Base-by-base conservation (phyloP, 164 flowering plant genomes). In the Brasenia schreberi region DNA sequence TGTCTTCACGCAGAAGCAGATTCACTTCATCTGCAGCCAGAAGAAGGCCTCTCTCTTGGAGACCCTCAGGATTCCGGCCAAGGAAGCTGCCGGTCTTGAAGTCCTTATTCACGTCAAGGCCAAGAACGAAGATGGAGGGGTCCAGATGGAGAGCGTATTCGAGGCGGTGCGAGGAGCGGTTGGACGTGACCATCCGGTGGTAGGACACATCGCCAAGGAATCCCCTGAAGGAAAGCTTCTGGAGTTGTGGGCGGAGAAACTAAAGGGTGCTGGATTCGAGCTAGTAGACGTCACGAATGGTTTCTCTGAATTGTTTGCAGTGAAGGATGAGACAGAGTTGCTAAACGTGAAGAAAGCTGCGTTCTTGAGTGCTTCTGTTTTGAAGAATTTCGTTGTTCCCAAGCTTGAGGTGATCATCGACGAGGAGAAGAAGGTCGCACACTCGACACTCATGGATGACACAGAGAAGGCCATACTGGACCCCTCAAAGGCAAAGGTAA, bases 331-430 rank as follows among this genome's bases (percentile, higher is more conserved):
- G 0, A 65, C 5, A n/a, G 95, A 90, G 78, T 70, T 85, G 18
- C 78, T 71, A 19, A 78, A 81, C 73, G 76, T 90, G 64, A 88
- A 82, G 76, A 87, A 83, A 59, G 91, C 97, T 62, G 87, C 91
- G 3, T 86, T 66, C 69, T 71, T 90, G 72, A 69, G 84, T 69
- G 65, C 84, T 11, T 76, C 77, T 14, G 96, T 81, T 44, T 81
- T 87, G 93, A 85, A 81, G 76, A 65, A 78, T 39, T 77, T 77
- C 77, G 97, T 88, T 43, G 93, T 90, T 14, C 97, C 96, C 0
- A 85, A 77, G 77, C 81, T 90, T 61, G 96, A 90, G 65, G 79
- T 79, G 68, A 81, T 86, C 11, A 85, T 87, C 68, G 93, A 89
- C 63, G 95, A 91, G 76, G 93, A 87, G 76, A 85, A 85, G 73